Evolutionary conservation across 2,329 filamentous ascomycete genomes (phyloP).

Genomic region (Fusarium mundagurra): DNA sequence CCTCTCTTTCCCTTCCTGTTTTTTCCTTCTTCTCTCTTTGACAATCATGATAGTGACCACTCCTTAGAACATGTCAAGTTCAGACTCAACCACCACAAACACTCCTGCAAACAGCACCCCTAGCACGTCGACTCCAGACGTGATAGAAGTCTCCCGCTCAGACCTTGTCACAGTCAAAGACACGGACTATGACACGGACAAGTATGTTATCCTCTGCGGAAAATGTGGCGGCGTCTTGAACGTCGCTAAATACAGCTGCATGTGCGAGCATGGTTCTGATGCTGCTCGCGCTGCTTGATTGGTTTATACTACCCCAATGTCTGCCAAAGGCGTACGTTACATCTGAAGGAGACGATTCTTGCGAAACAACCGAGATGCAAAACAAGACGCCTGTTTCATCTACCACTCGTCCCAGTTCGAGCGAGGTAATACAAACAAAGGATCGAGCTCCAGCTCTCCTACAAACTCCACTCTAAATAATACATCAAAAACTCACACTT

Average conservation of each 20-base stretch:
- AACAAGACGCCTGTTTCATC: neutral
- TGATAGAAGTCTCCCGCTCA: slow-evolving; percentile 20
- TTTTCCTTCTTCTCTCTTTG: neutral
- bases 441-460: neutral
- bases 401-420: neutral
- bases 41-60: neutral
- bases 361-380: neutral
- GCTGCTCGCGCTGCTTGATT: slow-evolving; percentile 22
- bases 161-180: slow-evolving; percentile 9
- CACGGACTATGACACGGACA: slow-evolving; percentile 13
- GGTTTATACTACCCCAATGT: neutral
- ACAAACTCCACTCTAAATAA: neutral
- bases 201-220: slow-evolving; percentile 12
- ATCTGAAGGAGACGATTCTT: no score
- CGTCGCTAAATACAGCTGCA: slow-evolving; percentile 9
- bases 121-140: slow-evolving; percentile 4
- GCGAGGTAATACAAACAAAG: neutral
- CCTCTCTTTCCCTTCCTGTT: neutral
- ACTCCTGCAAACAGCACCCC: neutral
- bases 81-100: neutral
- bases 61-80: slow-evolving; percentile 16
- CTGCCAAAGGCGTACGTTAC: neutral
- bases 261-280: slow-evolving; percentile 14
- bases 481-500: neutral
- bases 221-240: slow-evolving; percentile 25